Evolutionary conservation across 768 basidiomycete species (phyloP).

Genomic region (Pleurotus tuoliensis): DNA sequence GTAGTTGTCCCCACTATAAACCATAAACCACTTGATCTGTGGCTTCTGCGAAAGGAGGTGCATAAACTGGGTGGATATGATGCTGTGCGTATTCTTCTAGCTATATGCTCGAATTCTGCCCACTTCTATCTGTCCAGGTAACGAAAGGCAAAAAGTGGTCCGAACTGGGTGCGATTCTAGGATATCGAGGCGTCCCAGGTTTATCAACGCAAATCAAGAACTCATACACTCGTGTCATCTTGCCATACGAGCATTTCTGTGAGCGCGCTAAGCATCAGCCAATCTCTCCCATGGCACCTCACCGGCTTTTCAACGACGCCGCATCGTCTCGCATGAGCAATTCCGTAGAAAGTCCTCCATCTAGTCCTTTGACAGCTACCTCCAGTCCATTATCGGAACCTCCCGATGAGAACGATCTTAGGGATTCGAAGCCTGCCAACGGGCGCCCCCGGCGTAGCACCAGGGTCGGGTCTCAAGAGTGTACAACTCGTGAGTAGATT

Average conservation of each 20-base stretch:
- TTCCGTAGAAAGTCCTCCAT: slow-evolving; percentile 54
- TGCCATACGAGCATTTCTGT: slow-evolving; percentile 94
- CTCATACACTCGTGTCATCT: slow-evolving; percentile 86
- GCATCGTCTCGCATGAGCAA: slow-evolving; percentile 39
- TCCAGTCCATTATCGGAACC: slow-evolving; percentile 80
- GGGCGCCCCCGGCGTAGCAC: slow-evolving; percentile 50
- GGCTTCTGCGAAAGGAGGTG: slow-evolving; percentile 90
- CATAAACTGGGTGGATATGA: slow-evolving; percentile 86
- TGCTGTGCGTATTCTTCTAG: slow-evolving; percentile 46
- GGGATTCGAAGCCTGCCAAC: slow-evolving; percentile 36
- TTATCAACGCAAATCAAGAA: slow-evolving; percentile 86
- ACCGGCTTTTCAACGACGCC: slow-evolving; percentile 27
- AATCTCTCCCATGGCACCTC: slow-evolving; percentile 36
- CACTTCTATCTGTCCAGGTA: slow-evolving; percentile 50
- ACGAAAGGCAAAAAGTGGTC: slow-evolving; percentile 85
- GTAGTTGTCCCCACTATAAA: slow-evolving; percentile 94
- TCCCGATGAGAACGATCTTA: slow-evolving; percentile 69
- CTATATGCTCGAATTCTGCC: slow-evolving; percentile 13
- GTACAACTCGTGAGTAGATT: slow-evolving; percentile 30
- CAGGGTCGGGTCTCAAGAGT: slow-evolving; percentile 51
- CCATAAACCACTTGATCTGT: slow-evolving; percentile 89
- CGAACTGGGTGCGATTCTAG: slow-evolving; percentile 75
- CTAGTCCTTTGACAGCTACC: slow-evolving; percentile 71
- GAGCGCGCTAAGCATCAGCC: slow-evolving; percentile 70
- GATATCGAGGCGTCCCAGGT: slow-evolving; percentile 79